Conservation (phyloP, 495 filamentous ascomycete species). For the Penicillium goetzii region DNA sequence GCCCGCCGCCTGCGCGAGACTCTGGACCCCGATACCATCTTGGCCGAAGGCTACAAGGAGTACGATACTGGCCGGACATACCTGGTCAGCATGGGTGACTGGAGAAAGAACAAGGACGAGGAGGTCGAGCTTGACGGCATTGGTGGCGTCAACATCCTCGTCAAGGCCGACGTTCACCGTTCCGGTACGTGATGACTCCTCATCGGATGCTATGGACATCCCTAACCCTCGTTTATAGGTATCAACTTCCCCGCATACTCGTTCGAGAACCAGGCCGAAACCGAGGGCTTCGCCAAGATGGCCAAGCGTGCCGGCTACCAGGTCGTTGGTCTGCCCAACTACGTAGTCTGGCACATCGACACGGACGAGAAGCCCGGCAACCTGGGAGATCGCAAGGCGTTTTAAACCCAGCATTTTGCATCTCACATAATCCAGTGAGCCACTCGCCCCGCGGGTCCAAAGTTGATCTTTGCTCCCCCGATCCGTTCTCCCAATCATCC, state of each 20-base stretch:
- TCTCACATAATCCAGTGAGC: slow-evolving; percentile 15
- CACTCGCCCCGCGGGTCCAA: slow-evolving; percentile 16
- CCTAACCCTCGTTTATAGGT: slow-evolving; percentile 50
- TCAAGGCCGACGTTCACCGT: slow-evolving; percentile 96
- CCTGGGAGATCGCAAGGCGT: slow-evolving; percentile 48
- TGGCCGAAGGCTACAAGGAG: slow-evolving; percentile 95
- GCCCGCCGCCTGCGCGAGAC: slow-evolving; percentile 70
- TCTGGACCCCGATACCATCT: slow-evolving; percentile 75
- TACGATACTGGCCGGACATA: slow-evolving; percentile 87
- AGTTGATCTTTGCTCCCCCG: slow-evolving; percentile 29
- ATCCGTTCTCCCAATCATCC: slow-evolving; percentile 21
- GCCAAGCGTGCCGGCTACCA: slow-evolving; percentile 95
- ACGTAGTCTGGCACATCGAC: slow-evolving; percentile 98
- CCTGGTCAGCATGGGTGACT: slow-evolving; percentile 86
- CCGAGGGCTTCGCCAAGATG: slow-evolving; percentile 98
- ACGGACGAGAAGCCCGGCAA: slow-evolving; percentile 98
- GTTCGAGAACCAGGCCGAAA: slow-evolving; percentile 99
- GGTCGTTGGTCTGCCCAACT: slow-evolving; percentile 92
- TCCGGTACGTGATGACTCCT: slow-evolving; percentile 61
- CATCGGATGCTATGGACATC: no score
- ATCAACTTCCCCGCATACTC: slow-evolving; percentile 98
- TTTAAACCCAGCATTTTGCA: slow-evolving; percentile 30
- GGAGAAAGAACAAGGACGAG: slow-evolving; percentile 85
- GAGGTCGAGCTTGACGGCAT: slow-evolving; percentile 93
- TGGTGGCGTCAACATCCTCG: slow-evolving; percentile 94